Base-by-base conservation (phyloP, 176 grass and related monocot genomes). In the Olyra latifolia region DNA sequence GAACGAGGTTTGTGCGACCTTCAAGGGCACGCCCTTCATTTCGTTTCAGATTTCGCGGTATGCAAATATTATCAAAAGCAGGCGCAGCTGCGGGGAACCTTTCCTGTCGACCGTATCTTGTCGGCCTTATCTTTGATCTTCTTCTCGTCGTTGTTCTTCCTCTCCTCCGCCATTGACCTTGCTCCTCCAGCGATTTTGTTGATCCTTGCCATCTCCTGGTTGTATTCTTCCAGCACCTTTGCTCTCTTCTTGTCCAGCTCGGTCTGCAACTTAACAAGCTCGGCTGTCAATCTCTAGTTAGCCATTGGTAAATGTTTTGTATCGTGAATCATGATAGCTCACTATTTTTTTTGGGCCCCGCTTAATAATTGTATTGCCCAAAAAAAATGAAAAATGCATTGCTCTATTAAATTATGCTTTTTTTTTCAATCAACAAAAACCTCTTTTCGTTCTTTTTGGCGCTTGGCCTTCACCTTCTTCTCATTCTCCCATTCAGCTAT, bases 401-500 rank as follows among this genome's bases (percentile, higher is more conserved):
- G n/a, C 63, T 65, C 29, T 79, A 12, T 65, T 49, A 60, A 69
- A 84, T 72, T 68, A 80, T 55, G 32, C 52, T 62, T 62, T 35
- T 35, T 35, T 35, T 35, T 79, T 62, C 17, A 81, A 84, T 57
- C 71, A 82, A 86, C 4, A n/a, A 76, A 85, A 86, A 99, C 96
- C 92, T 95, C 88, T 82, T 86, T 95, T n/a, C 39, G 52, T 32
- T 87, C 74, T 81, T 89, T 84, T 52, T 81, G 72, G 69, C 70
- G 71, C 74, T 87, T 87, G 7, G 90, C 92, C 80, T 93, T 91
- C 71, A 72, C 56, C 90, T 84, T 99, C 90, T 91, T 95, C 83
- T 91, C 80, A 41, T 32, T 77, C 71, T 93, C 92, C 92, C 92
- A 95, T 88, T 99, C 84, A 16, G 64, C 68, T 91, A 95, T 95